A percentile compares a stretch with the other conserved stretches of the same genome.
Conservation (phyloP, 768 basidiomycete species). For the Dioszegia crocea region DNA sequence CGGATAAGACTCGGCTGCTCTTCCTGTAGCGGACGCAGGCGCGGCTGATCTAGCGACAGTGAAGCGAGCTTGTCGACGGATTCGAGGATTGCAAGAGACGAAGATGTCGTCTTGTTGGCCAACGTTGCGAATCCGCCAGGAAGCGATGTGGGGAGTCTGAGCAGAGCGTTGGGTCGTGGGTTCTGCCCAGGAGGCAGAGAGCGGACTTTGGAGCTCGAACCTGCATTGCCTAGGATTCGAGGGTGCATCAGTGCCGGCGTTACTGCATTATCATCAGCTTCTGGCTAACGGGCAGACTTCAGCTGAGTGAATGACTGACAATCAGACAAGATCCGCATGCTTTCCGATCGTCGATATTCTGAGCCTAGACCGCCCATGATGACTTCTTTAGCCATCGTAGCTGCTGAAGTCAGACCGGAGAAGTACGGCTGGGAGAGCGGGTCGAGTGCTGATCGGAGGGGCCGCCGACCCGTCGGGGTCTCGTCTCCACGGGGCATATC, state of each 20-base stretch:
- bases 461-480: constrained; percentile 11
- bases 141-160: constrained; percentile 34
- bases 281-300: not conserved
- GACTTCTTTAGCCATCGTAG: constrained; percentile 45
- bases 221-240: constrained; percentile 26
- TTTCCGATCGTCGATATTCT: constrained; percentile 42
- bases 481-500: not conserved
- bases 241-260: constrained; percentile 46
- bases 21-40: constrained; percentile 5
- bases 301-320: constrained; percentile 40
- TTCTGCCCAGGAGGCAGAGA: not conserved
- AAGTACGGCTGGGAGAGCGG: constrained; percentile 34
- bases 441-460: constrained; percentile 39
- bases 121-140: constrained; percentile 30
- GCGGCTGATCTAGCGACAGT: constrained; percentile 22
- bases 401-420: constrained; percentile 15
- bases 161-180: constrained; percentile 16
- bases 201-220: not conserved
- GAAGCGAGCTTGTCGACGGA: constrained; percentile 38
- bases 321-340: constrained; percentile 44
- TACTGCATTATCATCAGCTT: constrained; percentile 21
- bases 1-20: constrained; percentile 57
- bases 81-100: constrained; percentile 49
- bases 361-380: constrained; percentile 42
- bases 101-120: constrained; percentile 30